Evolutionary conservation across 2,329 filamentous ascomycete species (phyloP), one percentile per base, ranked within the genome.

Genomic region (Cordyceps cateniannulata): DNA sequence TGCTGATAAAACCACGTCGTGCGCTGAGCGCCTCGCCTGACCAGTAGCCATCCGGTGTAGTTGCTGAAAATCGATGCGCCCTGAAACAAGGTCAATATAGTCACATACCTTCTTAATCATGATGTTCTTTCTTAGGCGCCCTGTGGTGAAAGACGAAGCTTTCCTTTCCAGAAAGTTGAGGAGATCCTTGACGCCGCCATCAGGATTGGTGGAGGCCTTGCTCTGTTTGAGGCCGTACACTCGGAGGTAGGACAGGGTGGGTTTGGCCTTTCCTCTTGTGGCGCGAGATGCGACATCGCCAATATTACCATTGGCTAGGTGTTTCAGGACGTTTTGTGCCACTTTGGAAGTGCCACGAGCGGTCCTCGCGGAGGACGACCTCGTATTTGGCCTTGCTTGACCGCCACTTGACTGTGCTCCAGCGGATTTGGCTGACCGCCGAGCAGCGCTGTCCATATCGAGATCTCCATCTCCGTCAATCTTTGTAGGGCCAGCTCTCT

Each of bases 31-130:
- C 45, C 42, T 49, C 35, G 45, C 50, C 38, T 47, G 29, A 50
- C n/a, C 59, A 32, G 44, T 24, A 55, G 56, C 51, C 25, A 45
- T 51, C 50, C 55, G 61, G 51, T 8, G 44, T 56, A 79, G 79
- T 85, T 88, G 81, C 71, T 78, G 74, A 79, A 57, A 42, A 51
- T 60, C 56, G 61, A 29, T 53, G 52, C 61, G 62, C 57, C 70
- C 70, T 71, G 68, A 67, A 66, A 68, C 62, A 62, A 65, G 62
- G 69, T 74, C 69, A 70, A 71, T 68, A 62, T 65, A 65, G 64
- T 59, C 73, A 89, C 87, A 85, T 89, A 92, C 89, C 86, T 91
- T 90, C 77, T 85, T 86, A 65, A 93, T 86, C 71, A 81, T 85
- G 67, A 90, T 78, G 66, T 78, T 77, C 68, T 81, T 79, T 69